Evolutionary conservation across 1,284 basidiomycete species (phyloP), one percentile per base, ranked within the genome.

Genomic region (Ustilago trichophora): DNA sequence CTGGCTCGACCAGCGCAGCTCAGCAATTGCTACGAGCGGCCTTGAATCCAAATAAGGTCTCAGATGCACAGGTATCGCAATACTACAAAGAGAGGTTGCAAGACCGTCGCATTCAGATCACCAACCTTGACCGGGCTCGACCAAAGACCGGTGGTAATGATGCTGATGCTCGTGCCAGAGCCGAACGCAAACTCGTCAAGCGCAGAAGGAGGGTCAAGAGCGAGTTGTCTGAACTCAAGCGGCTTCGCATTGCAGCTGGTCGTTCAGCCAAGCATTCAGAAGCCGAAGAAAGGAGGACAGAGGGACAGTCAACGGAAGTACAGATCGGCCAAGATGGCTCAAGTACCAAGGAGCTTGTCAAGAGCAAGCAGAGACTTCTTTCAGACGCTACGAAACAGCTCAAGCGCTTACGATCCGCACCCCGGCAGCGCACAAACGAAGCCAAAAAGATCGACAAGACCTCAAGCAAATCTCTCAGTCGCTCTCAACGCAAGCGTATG

Each of bases 31-130:
- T 68, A 18, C 55, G 58, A 16, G 38, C 44, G 5, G 49, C 42
- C 10, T 33, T 68, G 22, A 37, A 57, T 31, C 25, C 49, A 5
- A 26, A 36, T 27, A 49, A 45, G 25, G 37, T 53, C 12, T 62
- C 65, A 4, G 50, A 68, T 16, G 15, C 42, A 4, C 53, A 68
- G 29, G 65, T 62, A 0, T 35, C 58, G 18, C 58, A 62, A 32
- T 69, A 64, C 52, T 63, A 55, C 16, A 51, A 46, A 4, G 56
- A 64, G 24, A 44, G 69, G 21, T 32, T 72, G 34, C 60, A 68
- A n/a, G 69, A 64, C n/a, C 59, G 62, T 27, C 53, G 69, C 26
- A 58, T 72, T 32, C 69, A 72, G 36, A 63, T 72, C 35, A 56
- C 49, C 40, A 72, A 72, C 18, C 69, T 66, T 34, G 65, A 72